Base-by-base conservation (phyloP, 176 grass and related monocot species). In the Eragrostis nindensis region DNA sequence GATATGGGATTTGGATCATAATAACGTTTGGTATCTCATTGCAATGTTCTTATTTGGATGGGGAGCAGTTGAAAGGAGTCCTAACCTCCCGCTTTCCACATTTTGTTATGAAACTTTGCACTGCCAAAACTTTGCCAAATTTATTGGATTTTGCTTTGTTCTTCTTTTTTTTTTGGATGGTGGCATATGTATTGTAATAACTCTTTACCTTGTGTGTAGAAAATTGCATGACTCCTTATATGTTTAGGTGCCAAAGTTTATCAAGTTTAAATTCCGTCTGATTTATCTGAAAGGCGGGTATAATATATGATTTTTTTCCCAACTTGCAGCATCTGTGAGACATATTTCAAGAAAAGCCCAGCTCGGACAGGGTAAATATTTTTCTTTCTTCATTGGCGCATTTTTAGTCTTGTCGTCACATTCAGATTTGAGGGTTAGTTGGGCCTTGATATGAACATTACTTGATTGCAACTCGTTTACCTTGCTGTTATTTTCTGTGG, bases 301-400 rank as follows among this genome's bases (percentile, higher is more conserved):
- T 24, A 74, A n/a, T 74, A 80, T 66, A 19, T 86, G 27, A 48
- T 45, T 25, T 3, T 82, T 74, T 54, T 79, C n/a, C n/a, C 64
- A 21, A 80, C 4, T 57, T 85, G 87, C 90, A 99, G 96, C 86
- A 99, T 99, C 81, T 99, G 96, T 57, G 96, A 99, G 75, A 99
- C 96, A 70, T 99, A 99, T 85, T 95, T 95, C 88, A 99, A 95
- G 92, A 99, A 99, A 82, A 75, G 62, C 77, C 92, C 96, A 47
- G 86, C 80, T 91, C 91, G 88, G 79, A 99, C 40, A 83, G 92
- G 96, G 96, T 99, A 93, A 86, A 46, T 89, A 39, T 41, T 71
- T 25, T 27, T 19, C 24, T 71, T 84, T 30, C 1, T 24, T 64
- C 40, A 21, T 63, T 78, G 9, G 18, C n/a, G 2, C 24, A n/a